Evolutionary conservation across 805 yeast genomes (phyloP), one percentile per base, ranked within the genome.

Genomic region (Zygosaccharomyces kombuchaensis): DNA sequence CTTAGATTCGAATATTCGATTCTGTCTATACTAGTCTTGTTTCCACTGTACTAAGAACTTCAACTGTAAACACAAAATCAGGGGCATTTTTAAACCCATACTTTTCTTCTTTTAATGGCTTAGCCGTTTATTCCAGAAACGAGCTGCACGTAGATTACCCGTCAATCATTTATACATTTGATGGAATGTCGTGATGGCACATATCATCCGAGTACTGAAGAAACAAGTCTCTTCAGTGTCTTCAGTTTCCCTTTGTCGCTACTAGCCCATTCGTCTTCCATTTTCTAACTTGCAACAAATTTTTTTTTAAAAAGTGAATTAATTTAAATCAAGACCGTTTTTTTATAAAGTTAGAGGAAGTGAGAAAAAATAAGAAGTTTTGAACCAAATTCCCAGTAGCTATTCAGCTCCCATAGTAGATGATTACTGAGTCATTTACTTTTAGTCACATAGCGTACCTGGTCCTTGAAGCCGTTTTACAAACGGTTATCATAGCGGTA

Each of bases 391-490:
- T 22, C 12, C 2, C 9, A 22, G 16, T 9, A 36, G 32, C 40
- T 36, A 19, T 22, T 22, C 26, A 42, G 34, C 34, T 34, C 34
- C 17, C 36, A 30, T 5, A 8, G 16, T 42, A 34, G 22, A 34
- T 42, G 34, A 21, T 13, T 10, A 31, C 46, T 21, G 53, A 55
- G 46, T 45, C 51, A 8, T 55, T 65, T 34, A 57, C 71, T 2
- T 66, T 67, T 45, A 23, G 51, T 16, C 60, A 67, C 43, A 62
- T 72, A 13, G 63, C 75, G 9, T 82, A 80, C 53, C 73, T 90
- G 50, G 89, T 96, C 0, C 82, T 91, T 58, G 89, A 91, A 70
- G 96, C 97, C 1, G 95, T 90, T 23, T 69, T 87, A 40, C 93
- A 91, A 67, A 96, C 91, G 41, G 90, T 91, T 39, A 70, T 89